A percentile compares a stretch with the other conserved stretches of the same genome.
phyloP scores from a whole-genome alignment of 2,329 filamentous ascomycete species.

The Pseudodiploospora longispora region DNA sequence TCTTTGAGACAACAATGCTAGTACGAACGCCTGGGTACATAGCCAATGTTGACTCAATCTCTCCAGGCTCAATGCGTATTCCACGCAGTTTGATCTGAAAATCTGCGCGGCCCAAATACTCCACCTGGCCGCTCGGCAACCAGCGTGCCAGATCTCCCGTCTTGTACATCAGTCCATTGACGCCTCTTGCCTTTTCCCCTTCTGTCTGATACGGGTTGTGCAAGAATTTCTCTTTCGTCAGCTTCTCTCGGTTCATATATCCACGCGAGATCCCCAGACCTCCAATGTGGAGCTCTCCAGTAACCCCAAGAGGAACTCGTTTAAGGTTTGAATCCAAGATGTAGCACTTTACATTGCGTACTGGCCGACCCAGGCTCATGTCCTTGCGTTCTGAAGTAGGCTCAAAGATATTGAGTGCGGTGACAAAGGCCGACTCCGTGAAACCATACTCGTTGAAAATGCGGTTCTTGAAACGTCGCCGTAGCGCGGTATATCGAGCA shows the following conservation, averaged over 20 bases:
- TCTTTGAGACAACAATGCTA: no score
- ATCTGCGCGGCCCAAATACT: no score
- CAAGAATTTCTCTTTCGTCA: slow-evolving; percentile 5
- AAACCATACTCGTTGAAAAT: slow-evolving; percentile 9
- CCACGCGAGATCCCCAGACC: slow-evolving; percentile 3
- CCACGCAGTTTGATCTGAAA: no score
- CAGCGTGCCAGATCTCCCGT: slow-evolving; percentile 11
- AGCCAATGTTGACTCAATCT: no score
- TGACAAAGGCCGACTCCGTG: slow-evolving; percentile 7
- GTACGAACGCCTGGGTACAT: no score
- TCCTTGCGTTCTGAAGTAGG: slow-evolving; percentile 3
- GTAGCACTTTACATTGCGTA: slow-evolving; percentile 2
- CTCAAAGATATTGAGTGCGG: slow-evolving; percentile 2
- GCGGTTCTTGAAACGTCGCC: slow-evolving; percentile 4
- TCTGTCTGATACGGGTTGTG: not conserved
- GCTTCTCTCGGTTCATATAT: slow-evolving; percentile 3
- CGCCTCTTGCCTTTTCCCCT: not conserved
- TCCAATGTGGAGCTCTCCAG: slow-evolving; percentile 6
- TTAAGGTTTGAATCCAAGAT: slow-evolving; percentile 1
- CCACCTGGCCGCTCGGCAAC: slow-evolving; percentile 2
- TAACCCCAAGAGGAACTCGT: slow-evolving; percentile 1
- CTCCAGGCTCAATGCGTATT: no score
- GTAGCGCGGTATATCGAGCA: slow-evolving; percentile 1
- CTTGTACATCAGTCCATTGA: slow-evolving; percentile 6
- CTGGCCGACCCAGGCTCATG: not conserved